These are phyloP conservation scores for Podospora anserina DNA, from an alignment of 495 filamentous ascomycete genomes.

Conservation along the genomic window DNA sequence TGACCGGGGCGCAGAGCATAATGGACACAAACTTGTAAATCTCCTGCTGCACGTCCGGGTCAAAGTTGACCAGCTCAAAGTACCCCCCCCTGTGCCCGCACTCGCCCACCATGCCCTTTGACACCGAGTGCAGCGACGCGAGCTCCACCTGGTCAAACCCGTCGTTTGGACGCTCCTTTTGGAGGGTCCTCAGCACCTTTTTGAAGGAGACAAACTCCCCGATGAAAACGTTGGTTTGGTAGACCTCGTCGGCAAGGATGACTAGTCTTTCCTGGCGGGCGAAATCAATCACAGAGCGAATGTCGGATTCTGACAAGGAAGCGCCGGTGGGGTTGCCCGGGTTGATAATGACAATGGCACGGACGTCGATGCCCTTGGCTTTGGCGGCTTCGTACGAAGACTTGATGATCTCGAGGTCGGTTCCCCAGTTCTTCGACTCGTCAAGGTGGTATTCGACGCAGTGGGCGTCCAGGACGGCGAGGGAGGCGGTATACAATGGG, in stretches of 20 bases:
- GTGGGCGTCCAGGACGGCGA: conserved; percentile 77
- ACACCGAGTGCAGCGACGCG: conserved; percentile 78
- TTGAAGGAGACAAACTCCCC: conserved; percentile 96
- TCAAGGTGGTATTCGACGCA: conserved; percentile 93
- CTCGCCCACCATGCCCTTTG: conserved; percentile 98
- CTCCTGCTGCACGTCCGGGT: conserved; percentile 78
- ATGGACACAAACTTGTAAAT: conserved; percentile 99
- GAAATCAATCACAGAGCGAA: conserved; percentile 76
- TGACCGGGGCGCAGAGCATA: conserved; percentile 88
- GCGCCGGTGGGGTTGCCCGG: conserved; percentile 96
- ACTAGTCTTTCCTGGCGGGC: conserved; percentile 85
- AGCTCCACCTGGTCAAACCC: conserved; percentile 86
- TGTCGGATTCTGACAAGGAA: conserved; percentile 70
- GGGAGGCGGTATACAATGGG: conserved; percentile 92
- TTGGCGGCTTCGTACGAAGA: conserved; percentile 67
- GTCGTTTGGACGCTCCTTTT: conserved; percentile 59
- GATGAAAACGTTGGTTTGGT: conserved; percentile 96
- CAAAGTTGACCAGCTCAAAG: conserved; percentile 90
- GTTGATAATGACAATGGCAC: conserved; percentile 94
- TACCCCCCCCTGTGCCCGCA: conserved; percentile 96
- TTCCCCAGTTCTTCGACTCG: conserved; percentile 81
- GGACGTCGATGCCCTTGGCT: conserved; percentile 73
- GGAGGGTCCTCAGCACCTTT: conserved; percentile 77
- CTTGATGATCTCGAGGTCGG: conserved; percentile 72
- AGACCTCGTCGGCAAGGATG: conserved; percentile 92